These are phyloP conservation scores for Auricularia heimuer DNA, from an alignment of 768 basidiomycete genomes.

Conservation along the genomic window DNA sequence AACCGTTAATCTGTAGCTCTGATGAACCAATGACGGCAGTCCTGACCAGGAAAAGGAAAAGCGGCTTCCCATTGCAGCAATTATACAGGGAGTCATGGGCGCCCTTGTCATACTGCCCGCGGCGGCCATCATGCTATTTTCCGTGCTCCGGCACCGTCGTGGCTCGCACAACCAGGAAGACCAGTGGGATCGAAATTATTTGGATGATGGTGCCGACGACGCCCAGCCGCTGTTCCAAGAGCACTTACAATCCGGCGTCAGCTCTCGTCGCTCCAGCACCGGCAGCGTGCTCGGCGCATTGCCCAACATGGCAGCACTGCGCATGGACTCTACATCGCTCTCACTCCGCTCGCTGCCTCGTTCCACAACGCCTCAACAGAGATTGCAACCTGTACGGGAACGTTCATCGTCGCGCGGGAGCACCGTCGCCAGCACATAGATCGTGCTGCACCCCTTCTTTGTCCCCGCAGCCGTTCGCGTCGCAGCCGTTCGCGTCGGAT, in stretches of 20 bases:
- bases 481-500: too few relatives aligned
- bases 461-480: too few relatives aligned
- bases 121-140: background rate
- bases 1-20: background rate
- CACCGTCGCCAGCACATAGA: too few relatives aligned
- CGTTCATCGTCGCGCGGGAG: too few relatives aligned
- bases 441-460: too few relatives aligned
- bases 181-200: constrained; percentile 17
- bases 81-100: background rate
- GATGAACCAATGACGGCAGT: background rate
- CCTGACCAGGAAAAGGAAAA: background rate
- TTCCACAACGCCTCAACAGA: background rate
- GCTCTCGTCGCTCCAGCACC: background rate
- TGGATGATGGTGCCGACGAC: constrained; percentile 23
- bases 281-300: background rate
- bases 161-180: background rate
- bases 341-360: background rate
- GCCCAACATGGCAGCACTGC: background rate
- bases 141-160: background rate
- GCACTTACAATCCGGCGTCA: constrained; percentile 12
- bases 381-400: background rate
- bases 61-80: background rate
- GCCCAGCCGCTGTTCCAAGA: constrained; percentile 26
- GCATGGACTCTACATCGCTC: background rate
- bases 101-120: background rate